A percentile compares a stretch with the other conserved stretches of the same genome.
phyloP scores from a whole-genome alignment of 257 asterid genomes.

The Gentiana dahurica region DNA sequence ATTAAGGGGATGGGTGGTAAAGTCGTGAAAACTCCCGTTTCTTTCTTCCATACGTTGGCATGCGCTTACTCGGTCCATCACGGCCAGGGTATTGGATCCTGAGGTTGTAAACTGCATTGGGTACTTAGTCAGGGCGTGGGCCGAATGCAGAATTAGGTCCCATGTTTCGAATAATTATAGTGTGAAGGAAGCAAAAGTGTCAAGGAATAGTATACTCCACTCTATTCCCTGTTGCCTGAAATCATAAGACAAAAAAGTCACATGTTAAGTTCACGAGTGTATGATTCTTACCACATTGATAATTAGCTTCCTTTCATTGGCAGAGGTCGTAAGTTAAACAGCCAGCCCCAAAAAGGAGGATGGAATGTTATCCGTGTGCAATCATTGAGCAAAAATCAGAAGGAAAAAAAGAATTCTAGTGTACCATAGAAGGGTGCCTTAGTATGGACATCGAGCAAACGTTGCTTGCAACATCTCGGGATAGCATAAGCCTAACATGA shows the following conservation, averaged over 20 bases:
- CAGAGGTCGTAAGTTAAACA: background rate
- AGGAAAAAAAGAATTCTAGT: background rate
- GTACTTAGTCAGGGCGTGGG: too few relatives aligned
- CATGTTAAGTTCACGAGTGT: background rate
- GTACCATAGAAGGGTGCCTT: conserved; percentile 69
- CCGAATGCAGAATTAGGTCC: background rate
- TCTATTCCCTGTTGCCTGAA: conserved; percentile 22
- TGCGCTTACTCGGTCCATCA: too few relatives aligned
- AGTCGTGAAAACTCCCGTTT: too few relatives aligned
- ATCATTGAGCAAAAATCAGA: background rate
- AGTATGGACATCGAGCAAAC: conserved; percentile 43
- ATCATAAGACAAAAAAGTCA: background rate
- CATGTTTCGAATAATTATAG: background rate
- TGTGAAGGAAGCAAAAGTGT: conserved; percentile 1
- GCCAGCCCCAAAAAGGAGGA: background rate
- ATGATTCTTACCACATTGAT: background rate
- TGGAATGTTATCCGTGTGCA: background rate
- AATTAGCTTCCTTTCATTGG: background rate
- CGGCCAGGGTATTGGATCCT: too few relatives aligned
- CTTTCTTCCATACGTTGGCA: too few relatives aligned
- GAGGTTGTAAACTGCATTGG: too few relatives aligned
- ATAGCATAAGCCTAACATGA: conserved; percentile 60
- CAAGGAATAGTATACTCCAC: conserved; percentile 15
- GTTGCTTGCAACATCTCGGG: conserved; percentile 26
- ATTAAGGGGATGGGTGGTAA: too few relatives aligned